Conservation (phyloP, 129 eudicot species). For the Glebionis coronaria region DNA sequence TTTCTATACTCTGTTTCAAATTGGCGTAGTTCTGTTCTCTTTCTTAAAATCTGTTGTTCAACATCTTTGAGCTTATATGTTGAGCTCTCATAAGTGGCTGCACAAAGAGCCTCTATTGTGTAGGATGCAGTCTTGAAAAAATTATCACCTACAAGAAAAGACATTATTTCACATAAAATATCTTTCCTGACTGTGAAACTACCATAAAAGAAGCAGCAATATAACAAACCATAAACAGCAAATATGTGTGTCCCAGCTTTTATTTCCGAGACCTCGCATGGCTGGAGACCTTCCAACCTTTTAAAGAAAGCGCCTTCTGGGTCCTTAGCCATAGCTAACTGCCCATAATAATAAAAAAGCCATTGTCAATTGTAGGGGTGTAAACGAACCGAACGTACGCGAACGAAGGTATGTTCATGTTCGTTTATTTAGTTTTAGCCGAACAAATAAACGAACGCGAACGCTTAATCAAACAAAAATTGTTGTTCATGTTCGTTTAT, state of each 20-base stretch:
- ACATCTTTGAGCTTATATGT: constrained; percentile 75
- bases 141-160: constrained; percentile 69
- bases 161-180: background rate
- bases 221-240: constrained; percentile 78
- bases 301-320: constrained; percentile 96
- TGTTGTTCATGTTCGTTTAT: no score
- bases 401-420: no score
- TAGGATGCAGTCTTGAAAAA: constrained; percentile 90
- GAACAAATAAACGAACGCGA: no score
- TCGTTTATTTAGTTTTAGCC: no score
- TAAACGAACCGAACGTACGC: no score
- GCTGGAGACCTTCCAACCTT: constrained; percentile 95
- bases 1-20: constrained; percentile 90
- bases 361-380: no score
- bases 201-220: constrained; percentile 9
- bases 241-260: constrained; percentile 96
- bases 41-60: constrained; percentile 79
- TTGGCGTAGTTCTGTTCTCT: constrained; percentile 87
- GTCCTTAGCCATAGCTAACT: constrained; percentile 98
- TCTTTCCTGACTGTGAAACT: background rate
- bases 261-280: constrained; percentile 85
- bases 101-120: constrained; percentile 89
- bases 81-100: constrained; percentile 71
- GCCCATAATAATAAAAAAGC: constrained; percentile 9
- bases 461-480: no score